Evolutionary conservation across 768 basidiomycete species (phyloP), one percentile per base, ranked within the genome.

Genomic region (Mycena leptocephala): DNA sequence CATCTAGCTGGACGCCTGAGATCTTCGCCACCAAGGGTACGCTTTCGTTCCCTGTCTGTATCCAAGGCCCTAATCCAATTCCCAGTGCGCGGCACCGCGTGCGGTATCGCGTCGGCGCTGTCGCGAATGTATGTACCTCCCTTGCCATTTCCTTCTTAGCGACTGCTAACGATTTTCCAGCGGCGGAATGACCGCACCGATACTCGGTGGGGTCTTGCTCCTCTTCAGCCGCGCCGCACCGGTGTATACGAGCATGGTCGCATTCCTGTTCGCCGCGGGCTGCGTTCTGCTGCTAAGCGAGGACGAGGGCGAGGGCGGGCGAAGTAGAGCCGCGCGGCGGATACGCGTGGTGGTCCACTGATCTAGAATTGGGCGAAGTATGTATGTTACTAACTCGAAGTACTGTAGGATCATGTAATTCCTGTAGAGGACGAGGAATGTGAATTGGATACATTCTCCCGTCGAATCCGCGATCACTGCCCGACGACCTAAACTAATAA

Each of bases 121-220:
- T 96, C 95, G 2, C 89, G 97, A 83, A 92, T 97, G 93, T 96
- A 80, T 65, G 93, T 88, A 26, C 30, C 66, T 28, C 43, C 51
- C 55, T 30, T 66, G 55, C 20, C 43, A 65, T 53, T 24, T 2
- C 26, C 46, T 7, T 4, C 26, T 43, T 55, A 48, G 48, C 68
- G n/a, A 75, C 61, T 18, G 43, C 51, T 63, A 32, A 4, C 58
- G 79, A 14, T 78, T 35, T 32, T 22, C 7, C 85, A 97, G 96
- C 83, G 95, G 96, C 10, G 96, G 96, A 7, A 96, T 97, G 93
- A 93, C 95, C 35, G 96, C 95, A 0, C 96, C 96, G 0, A 88
- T 97, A 41, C 83, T 95, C 7, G 96, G 96, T 0, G 96, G 96
- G 0, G 82, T 86, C 26, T 89, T 97, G 6, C 88, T 97, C 41